Evolutionary conservation across 108 stramenopile species (phyloP).

Genomic region (Nannochloropsis salina): DNA sequence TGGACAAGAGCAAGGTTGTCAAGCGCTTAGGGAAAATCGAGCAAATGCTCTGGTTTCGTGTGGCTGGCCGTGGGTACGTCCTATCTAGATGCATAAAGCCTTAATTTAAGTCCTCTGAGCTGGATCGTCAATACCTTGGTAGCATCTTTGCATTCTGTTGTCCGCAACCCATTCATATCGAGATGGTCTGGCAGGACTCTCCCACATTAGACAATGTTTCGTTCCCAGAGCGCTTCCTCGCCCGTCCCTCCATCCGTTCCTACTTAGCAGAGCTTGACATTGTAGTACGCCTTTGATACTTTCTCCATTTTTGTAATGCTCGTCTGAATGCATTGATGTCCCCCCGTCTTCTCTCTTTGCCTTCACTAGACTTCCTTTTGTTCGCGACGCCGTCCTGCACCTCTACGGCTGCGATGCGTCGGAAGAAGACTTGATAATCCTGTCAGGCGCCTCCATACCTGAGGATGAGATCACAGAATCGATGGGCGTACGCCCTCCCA

Average conservation of each 20-base stretch:
- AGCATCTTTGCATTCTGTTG: too few species aligned
- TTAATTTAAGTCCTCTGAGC: too few species aligned
- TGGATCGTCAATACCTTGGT: too few species aligned
- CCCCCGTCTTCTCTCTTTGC: background rate
- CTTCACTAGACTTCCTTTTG: background rate
- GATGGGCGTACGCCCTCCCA: background rate
- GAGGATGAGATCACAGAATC: background rate
- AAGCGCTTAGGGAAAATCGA: constrained; percentile 12
- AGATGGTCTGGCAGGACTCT: too few species aligned
- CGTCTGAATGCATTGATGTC: too few species aligned
- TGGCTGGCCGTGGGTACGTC: background rate
- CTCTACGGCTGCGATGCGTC: background rate
- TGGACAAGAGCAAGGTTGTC: constrained; percentile 8
- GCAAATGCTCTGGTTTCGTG: constrained; percentile 12
- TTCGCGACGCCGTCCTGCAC: background rate
- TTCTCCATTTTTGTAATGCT: too few species aligned
- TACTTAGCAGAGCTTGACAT: too few species aligned
- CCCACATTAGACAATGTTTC: too few species aligned
- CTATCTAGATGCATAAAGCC: background rate
- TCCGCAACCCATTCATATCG: too few species aligned
- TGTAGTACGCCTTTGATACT: too few species aligned
- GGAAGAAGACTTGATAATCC: background rate
- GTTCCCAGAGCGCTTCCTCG: background rate
- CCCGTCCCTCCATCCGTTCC: background rate
- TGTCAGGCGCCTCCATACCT: background rate